A percentile compares a stretch with the other conserved stretches of the same genome.
Evolutionary conservation across 169 alveolate genomes (phyloP).

Genomic region (Eimeria mitis): DNA sequence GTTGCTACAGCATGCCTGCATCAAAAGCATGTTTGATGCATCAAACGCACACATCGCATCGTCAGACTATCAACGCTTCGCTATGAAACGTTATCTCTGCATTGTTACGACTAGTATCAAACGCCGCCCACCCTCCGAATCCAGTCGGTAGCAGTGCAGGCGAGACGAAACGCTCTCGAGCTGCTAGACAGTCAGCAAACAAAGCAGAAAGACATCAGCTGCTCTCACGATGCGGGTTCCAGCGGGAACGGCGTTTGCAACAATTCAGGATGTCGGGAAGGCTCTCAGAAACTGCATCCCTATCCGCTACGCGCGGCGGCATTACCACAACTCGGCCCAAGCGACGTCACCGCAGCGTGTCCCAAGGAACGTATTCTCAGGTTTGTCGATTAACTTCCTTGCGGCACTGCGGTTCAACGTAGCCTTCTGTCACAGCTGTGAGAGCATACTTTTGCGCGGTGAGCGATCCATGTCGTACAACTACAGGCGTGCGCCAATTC

Average conservation of each 20-base stretch:
- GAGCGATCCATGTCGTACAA: not conserved
- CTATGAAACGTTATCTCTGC: not conserved
- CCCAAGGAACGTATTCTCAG: not conserved
- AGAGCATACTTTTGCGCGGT: not conserved
- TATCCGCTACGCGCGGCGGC: not conserved
- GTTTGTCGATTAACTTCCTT: not conserved
- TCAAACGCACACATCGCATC: not conserved
- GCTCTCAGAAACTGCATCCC: too few species aligned
- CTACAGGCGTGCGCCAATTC: not conserved
- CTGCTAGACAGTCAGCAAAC: not conserved
- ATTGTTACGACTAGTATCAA: not conserved
- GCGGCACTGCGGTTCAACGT: not conserved
- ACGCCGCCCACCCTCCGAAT: not conserved
- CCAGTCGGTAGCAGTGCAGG: not conserved
- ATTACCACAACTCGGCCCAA: not conserved
- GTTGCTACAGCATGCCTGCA: not conserved
- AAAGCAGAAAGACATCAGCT: not conserved
- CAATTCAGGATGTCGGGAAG: too few species aligned
- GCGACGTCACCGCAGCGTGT: too few species aligned
- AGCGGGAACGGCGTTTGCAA: too few species aligned
- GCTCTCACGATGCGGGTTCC: not conserved
- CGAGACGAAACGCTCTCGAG: not conserved
- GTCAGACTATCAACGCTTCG: not conserved
- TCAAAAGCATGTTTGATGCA: not conserved
- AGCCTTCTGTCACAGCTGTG: not conserved